Base-by-base conservation (phyloP, 1,139 yeast genomes). In the Pichia sp. region DNA sequence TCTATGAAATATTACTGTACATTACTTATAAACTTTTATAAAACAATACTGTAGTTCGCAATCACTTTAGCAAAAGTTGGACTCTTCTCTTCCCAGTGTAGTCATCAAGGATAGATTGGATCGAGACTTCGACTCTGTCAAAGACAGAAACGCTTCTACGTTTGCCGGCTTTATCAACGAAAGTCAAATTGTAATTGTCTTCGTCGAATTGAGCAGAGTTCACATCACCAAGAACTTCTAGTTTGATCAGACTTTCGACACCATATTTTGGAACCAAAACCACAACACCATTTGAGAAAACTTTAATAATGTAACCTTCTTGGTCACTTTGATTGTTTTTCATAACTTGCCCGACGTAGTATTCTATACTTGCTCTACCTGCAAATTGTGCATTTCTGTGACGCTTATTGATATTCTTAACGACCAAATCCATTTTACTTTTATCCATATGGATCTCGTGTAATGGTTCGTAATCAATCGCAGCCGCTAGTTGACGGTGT, bases 381-480 rank as follows among this genome's bases (percentile, higher is more conserved):
- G 99, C 99, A 76, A 93, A 88, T 71, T 95, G 99, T 0, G 99
- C 99, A 68, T 93, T 95, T 70, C 99, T 83, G 68, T 95, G 99
- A 62, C 97, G 85, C 63, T 78, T 85, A 72, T 95, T 95, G 65
- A 95, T 91, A 65, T 93, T 95, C 62, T 82, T 82, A 60, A 95
- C 93, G 55, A 95, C 83, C 59, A 82, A 70, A 60, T 93, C 97
- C 95, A 95, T 88, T 71, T 88, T 90, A 61, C 75, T 76, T 69
- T 90, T 91, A 65, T 93, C 96, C 65, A 96, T 80, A 65, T 91
- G 96, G 48, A 82, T 76, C 58, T 85, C 77, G 62, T 88, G 91
- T 58, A 93, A 72, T 42, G 85, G 79, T 68, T 93, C 99, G 68
- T 91, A 93, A 1, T 87, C 96, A 55, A 95, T 93, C 1, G 99